phyloP scores from a whole-genome alignment of 2,329 filamentous ascomycete species.

The Epichloe uncinata region DNA sequence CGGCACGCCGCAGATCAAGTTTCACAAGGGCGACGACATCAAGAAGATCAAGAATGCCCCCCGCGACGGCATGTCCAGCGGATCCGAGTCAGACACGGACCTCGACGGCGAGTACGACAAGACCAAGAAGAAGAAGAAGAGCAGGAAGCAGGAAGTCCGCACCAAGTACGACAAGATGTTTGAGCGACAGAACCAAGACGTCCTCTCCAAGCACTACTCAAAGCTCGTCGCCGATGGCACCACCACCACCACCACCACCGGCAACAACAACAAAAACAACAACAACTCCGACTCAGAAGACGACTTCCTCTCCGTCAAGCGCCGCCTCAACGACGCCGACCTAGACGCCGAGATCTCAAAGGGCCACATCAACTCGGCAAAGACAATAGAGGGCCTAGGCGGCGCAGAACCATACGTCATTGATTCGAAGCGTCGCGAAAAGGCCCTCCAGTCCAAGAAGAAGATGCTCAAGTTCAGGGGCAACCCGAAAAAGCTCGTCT shows the following conservation, averaged over 20 bases:
- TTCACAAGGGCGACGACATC: constrained; percentile 76
- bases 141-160: constrained; percentile 60
- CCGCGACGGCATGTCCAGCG: constrained; percentile 50
- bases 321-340: constrained; percentile 63
- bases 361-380: constrained; percentile 31
- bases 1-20: constrained; percentile 85
- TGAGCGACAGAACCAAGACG: constrained; percentile 88
- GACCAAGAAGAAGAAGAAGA: constrained; percentile 34
- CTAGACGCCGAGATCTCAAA: constrained; percentile 36
- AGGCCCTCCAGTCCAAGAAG: constrained; percentile 91
- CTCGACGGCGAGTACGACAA: constrained; percentile 25
- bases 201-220: constrained; percentile 84
- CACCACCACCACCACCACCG: constrained; percentile 37
- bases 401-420: constrained; percentile 66
- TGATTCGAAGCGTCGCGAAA: constrained; percentile 90
- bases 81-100: constrained; percentile 43
- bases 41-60: constrained; percentile 82
- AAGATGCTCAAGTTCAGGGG: constrained; percentile 84
- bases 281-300: constrained; percentile 24
- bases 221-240: constrained; percentile 60
- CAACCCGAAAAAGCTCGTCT: constrained; percentile 72
- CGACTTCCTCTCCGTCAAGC: constrained; percentile 81
- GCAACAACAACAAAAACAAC: constrained; percentile 14
- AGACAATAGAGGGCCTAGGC: constrained; percentile 53
- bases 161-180: constrained; percentile 99